Conservation (phyloP, 164 flowering plant genomes). For the Euptelea pleiosperma region DNA sequence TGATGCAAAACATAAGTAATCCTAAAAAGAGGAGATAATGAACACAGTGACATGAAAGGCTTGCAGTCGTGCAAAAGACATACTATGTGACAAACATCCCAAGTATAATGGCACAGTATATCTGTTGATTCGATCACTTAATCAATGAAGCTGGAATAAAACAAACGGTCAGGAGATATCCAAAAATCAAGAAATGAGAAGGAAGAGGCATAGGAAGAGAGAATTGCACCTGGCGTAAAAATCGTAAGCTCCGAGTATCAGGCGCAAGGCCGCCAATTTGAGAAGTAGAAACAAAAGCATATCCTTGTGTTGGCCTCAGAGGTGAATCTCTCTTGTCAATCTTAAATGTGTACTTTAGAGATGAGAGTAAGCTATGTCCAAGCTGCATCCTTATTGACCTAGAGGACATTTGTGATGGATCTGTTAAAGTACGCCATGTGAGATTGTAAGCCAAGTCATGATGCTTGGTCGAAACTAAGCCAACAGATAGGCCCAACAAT, state of each 20-base stretch:
- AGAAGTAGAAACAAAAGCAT: slow-evolving; percentile 65
- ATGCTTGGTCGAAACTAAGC: slow-evolving; percentile 54
- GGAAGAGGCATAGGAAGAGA: background rate
- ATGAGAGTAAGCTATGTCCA: slow-evolving; percentile 73
- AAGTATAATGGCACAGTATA: too few species aligned
- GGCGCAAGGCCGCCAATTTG: slow-evolving; percentile 84
- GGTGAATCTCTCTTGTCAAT: slow-evolving; percentile 70
- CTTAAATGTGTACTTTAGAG: slow-evolving; percentile 74
- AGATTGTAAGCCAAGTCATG: slow-evolving; percentile 78
- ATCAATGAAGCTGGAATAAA: background rate
- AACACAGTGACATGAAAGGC: too few species aligned
- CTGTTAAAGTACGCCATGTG: slow-evolving; percentile 79
- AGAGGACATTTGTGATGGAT: slow-evolving; percentile 83
- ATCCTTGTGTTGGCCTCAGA: slow-evolving; percentile 80
- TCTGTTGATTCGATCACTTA: background rate
- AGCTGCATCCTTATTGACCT: slow-evolving; percentile 78
- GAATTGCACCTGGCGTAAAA: slow-evolving; percentile 77
- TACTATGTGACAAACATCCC: too few species aligned
- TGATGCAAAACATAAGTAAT: too few species aligned
- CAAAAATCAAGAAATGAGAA: background rate
- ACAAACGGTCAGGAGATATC: background rate
- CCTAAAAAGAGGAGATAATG: too few species aligned
- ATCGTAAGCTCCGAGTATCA: slow-evolving; percentile 65
- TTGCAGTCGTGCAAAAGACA: too few species aligned
- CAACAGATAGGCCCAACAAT: slow-evolving; percentile 69